These are phyloP conservation scores for Cordyceps militaris DNA, from an alignment of 2,329 filamentous ascomycete species.

Conservation along the genomic window DNA sequence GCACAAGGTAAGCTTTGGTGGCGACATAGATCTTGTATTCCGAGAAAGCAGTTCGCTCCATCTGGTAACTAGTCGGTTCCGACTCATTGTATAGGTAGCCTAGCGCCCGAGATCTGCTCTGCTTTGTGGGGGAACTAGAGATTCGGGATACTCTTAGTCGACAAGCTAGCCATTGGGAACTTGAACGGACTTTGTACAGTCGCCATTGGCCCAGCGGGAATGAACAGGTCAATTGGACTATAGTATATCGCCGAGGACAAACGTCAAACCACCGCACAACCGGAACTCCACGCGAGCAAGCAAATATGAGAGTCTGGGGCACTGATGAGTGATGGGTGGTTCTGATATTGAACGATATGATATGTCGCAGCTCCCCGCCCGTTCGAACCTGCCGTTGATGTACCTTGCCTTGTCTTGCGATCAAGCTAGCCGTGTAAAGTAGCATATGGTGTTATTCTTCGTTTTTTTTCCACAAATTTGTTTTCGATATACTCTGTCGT, in stretches of 20 bases:
- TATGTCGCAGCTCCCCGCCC: not conserved
- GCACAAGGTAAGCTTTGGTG: too few species aligned
- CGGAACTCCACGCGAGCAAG: not conserved
- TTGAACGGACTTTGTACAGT: not conserved
- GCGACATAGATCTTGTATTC: not conserved
- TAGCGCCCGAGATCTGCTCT: not conserved
- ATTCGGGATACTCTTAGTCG: not conserved
- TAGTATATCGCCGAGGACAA: not conserved
- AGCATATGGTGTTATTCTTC: too few species aligned
- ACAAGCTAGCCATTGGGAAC: not conserved
- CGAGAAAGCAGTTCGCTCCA: not conserved
- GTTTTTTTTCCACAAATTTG: not conserved
- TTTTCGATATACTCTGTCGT: not conserved
- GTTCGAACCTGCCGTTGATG: not conserved
- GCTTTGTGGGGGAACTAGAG: not conserved
- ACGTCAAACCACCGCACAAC: not conserved
- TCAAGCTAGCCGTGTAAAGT: too few species aligned
- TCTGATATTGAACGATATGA: not conserved
- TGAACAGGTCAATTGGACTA: not conserved
- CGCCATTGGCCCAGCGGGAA: not conserved
- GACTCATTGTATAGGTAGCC: not conserved
- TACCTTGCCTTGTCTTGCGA: not conserved
- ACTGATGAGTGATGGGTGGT: not conserved
- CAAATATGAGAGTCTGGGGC: too few species aligned
- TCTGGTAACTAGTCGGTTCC: not conserved